These are phyloP conservation scores for Phytophthora tentaculata DNA, from an alignment of 352 stramenopile species.

Conservation along the genomic window DNA sequence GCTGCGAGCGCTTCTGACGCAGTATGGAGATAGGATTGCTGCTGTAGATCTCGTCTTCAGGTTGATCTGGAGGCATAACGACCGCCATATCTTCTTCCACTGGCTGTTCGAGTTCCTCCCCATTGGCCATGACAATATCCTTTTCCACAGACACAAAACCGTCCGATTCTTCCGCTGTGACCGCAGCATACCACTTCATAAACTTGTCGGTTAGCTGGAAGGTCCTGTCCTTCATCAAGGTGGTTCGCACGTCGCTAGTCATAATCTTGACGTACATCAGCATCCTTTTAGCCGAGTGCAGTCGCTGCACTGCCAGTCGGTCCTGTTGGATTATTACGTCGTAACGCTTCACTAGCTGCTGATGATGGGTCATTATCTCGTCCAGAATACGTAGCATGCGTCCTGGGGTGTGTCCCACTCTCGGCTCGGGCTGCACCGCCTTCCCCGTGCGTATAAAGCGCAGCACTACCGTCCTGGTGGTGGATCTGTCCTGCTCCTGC, in stretches of 20 bases:
- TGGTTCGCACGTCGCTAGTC: slow-evolving; percentile 33
- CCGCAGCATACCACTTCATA: slow-evolving; percentile 50
- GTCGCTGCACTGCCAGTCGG: slow-evolving; percentile 45
- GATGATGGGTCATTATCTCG: slow-evolving; percentile 41
- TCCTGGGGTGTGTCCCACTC: slow-evolving; percentile 46
- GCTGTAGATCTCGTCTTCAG: slow-evolving; percentile 11
- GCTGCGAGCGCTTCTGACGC: slow-evolving; percentile 12
- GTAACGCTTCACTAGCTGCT: slow-evolving; percentile 45
- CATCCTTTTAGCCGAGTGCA: slow-evolving; percentile 70
- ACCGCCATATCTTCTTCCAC: slow-evolving; percentile 38
- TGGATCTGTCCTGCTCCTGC: slow-evolving; percentile 28
- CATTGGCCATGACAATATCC: slow-evolving; percentile 11
- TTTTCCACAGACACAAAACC: slow-evolving; percentile 6
- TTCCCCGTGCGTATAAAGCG: slow-evolving; percentile 67
- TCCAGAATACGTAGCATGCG: slow-evolving; percentile 57
- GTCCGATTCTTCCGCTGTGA: slow-evolving; percentile 16
- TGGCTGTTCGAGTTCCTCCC: slow-evolving; percentile 8
- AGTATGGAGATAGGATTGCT: slow-evolving; percentile 22
- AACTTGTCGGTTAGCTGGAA: slow-evolving; percentile 68
- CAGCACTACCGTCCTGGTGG: slow-evolving; percentile 44
- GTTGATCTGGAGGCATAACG: slow-evolving; percentile 26
- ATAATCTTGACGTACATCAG: slow-evolving; percentile 65
- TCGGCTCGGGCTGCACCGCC: slow-evolving; percentile 42
- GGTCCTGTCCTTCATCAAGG: slow-evolving; percentile 46
- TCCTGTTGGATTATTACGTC: slow-evolving; percentile 46